phyloP scores from a whole-genome alignment of 2,329 filamentous ascomycete species.

The Aspergillus pseudoterreus region DNA sequence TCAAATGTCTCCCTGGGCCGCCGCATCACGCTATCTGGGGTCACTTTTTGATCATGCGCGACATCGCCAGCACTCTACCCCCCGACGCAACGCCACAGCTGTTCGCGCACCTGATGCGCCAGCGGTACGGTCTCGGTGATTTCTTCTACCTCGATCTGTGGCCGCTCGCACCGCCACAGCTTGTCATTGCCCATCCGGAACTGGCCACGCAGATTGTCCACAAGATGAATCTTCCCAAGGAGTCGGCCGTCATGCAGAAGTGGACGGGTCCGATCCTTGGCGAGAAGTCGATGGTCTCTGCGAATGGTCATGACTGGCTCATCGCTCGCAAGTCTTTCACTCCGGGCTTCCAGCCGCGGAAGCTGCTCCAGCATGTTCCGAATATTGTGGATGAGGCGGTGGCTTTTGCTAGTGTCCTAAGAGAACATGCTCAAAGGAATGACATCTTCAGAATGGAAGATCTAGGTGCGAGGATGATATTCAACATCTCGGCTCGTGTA shows the following conservation, averaged over 20 bases:
- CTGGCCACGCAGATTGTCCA: conserved; percentile 40
- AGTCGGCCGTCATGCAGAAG: conserved; percentile 23
- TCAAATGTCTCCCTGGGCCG: conserved; percentile 16
- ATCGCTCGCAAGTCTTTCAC: conserved; percentile 11
- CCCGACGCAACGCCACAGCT: conserved; percentile 14
- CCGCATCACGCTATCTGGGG: conserved; percentile 19
- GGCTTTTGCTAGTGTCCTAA: conserved; percentile 8
- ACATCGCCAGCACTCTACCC: conserved; percentile 15
- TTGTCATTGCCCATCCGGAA: conserved; percentile 37
- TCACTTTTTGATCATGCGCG: conserved; percentile 17
- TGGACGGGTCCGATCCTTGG: conserved; percentile 24
- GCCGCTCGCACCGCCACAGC: conserved; percentile 34
- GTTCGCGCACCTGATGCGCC: conserved; percentile 14
- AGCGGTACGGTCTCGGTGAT: conserved; percentile 14
- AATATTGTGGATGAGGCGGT: conserved; percentile 11
- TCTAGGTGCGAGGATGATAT: conserved; percentile 11
- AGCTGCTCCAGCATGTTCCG: conserved; percentile 9
- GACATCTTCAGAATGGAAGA: conserved; percentile 12
- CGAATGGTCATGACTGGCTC: conserved; percentile 41
- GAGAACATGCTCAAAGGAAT: conserved; percentile 4
- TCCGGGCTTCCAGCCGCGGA: conserved; percentile 9
- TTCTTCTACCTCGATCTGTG: conserved; percentile 36
- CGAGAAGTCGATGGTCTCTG: conserved; percentile 31
- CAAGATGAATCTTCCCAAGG: conserved; percentile 33
- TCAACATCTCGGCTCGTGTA: conserved; percentile 9